phyloP scores from a whole-genome alignment of 2,329 filamentous ascomycete species.

The Colletotrichum plurivorum region DNA sequence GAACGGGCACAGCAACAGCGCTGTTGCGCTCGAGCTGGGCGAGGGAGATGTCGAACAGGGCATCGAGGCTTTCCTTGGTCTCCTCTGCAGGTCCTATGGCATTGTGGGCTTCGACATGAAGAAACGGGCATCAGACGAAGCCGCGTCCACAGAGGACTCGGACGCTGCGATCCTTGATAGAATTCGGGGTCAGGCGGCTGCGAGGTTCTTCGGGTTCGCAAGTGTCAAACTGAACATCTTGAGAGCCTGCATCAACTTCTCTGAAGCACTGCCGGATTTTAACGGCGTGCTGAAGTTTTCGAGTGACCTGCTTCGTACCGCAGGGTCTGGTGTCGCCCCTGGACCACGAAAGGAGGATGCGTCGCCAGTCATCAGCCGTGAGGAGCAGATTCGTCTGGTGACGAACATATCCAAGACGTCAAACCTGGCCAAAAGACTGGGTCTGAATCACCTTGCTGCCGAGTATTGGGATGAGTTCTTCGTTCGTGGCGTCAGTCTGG shows the following conservation, averaged over 20 bases:
- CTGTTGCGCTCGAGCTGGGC: conserved; percentile 71
- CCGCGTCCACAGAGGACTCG: conserved; percentile 57
- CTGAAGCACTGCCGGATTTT: conserved; percentile 93
- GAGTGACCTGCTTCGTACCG: conserved; percentile 84
- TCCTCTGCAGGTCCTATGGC: conserved; percentile 75
- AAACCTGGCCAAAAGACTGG: conserved; percentile 81
- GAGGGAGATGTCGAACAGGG: conserved; percentile 77
- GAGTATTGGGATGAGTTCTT: conserved; percentile 99
- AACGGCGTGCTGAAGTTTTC: conserved; percentile 91
- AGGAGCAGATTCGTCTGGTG: conserved; percentile 88
- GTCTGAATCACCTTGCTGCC: conserved; percentile 77
- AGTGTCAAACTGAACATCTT: conserved; percentile 89
- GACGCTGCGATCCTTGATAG: conserved; percentile 68
- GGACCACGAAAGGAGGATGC: conserved; percentile 77
- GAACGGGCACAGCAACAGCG: conserved; percentile 63
- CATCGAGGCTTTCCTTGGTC: conserved; percentile 73
- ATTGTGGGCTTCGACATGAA: conserved; percentile 66
- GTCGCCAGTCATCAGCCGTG: conserved; percentile 78
- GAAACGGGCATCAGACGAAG: conserved; percentile 45
- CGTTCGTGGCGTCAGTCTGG: conserved; percentile 81
- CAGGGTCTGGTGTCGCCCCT: conserved; percentile 84
- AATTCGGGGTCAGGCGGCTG: conserved; percentile 71
- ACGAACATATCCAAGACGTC: conserved; percentile 90
- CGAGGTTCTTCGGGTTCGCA: conserved; percentile 81
- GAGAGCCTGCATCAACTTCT: conserved; percentile 91